Conservation (phyloP, 352 stramenopile genomes). For the Phytophthora citrophthora region DNA sequence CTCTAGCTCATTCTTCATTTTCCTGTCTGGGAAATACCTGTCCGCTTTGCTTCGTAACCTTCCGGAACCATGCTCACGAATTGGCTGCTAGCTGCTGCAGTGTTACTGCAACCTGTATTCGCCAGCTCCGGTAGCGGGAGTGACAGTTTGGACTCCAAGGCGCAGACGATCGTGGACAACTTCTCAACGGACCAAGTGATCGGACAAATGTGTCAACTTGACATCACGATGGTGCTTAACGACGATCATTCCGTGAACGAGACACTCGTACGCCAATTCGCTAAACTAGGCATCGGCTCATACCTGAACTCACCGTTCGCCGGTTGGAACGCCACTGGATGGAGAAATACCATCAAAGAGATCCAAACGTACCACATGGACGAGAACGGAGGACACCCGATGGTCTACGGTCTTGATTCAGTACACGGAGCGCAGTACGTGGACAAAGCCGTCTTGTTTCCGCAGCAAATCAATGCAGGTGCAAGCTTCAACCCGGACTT, state of each 20-base stretch:
- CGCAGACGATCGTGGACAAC: slow-evolving; percentile 28
- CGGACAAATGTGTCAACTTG: slow-evolving; percentile 91
- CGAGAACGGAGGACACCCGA: slow-evolving; percentile 56
- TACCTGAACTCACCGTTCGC: slow-evolving; percentile 81
- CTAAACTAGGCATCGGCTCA: slow-evolving; percentile 77
- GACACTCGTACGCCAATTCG: slow-evolving; percentile 45
- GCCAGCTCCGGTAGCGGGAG: slow-evolving; percentile 1
- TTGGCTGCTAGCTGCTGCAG: slow-evolving; percentile 7
- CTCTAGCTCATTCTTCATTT: slow-evolving; percentile 10
- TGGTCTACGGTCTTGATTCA: slow-evolving; percentile 89
- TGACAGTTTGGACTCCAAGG: slow-evolving; percentile 17
- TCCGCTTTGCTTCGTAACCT: not conserved
- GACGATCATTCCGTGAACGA: slow-evolving; percentile 31
- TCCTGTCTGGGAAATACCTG: slow-evolving; percentile 15
- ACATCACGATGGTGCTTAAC: slow-evolving; percentile 79
- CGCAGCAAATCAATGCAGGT: slow-evolving; percentile 87
- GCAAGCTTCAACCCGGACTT: slow-evolving; percentile 87
- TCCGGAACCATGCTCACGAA: slow-evolving; percentile 2
- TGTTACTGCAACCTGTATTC: slow-evolving; percentile 9
- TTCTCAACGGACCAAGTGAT: slow-evolving; percentile 53
- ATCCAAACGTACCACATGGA: slow-evolving; percentile 82
- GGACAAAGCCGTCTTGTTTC: slow-evolving; percentile 77
- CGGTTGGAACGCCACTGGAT: slow-evolving; percentile 49
- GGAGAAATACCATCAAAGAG: slow-evolving; percentile 58
- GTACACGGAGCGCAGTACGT: slow-evolving; percentile 91